phyloP scores from a whole-genome alignment of 1,284 basidiomycete genomes.

The Schizophyllum amplum region DNA sequence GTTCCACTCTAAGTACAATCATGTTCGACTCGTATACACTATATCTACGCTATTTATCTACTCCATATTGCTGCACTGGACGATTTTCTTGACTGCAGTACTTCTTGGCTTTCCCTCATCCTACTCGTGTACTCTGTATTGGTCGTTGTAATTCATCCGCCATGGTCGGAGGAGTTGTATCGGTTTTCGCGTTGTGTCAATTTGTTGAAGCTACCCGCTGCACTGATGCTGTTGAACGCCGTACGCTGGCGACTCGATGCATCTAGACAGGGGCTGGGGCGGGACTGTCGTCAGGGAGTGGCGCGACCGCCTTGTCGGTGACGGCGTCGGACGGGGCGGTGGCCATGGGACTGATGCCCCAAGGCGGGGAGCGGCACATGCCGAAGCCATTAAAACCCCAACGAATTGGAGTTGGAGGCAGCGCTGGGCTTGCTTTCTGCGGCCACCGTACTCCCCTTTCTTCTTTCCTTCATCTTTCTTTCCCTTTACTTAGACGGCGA shows the following conservation, averaged over 20 bases:
- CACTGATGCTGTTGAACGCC: too few relatives aligned
- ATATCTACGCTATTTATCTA: not conserved
- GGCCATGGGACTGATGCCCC: not conserved
- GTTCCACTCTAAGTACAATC: too few relatives aligned
- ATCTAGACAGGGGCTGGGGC: not conserved
- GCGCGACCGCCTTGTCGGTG: not conserved
- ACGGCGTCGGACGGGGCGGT: not conserved
- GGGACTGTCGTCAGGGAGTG: not conserved
- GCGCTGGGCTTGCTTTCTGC: not conserved
- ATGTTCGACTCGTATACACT: not conserved
- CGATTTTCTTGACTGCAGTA: not conserved
- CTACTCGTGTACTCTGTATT: not conserved
- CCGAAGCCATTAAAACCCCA: not conserved
- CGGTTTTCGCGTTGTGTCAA: too few relatives aligned
- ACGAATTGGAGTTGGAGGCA: not conserved
- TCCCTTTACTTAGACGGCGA: not conserved
- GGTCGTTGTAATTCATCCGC: not conserved
- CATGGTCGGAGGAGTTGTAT: not conserved
- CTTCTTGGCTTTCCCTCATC: not conserved
- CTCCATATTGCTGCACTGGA: not conserved
- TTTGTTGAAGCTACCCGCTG: too few relatives aligned
- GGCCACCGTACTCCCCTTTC: too few relatives aligned
- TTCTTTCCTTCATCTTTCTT: not conserved
- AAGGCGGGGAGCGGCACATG: not conserved
- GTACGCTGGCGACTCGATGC: not conserved